A percentile compares a stretch with the other conserved stretches of the same genome.
These are phyloP conservation scores for Termitomyces bulborhizus DNA, from an alignment of 768 basidiomycete species.

Conservation along the genomic window DNA sequence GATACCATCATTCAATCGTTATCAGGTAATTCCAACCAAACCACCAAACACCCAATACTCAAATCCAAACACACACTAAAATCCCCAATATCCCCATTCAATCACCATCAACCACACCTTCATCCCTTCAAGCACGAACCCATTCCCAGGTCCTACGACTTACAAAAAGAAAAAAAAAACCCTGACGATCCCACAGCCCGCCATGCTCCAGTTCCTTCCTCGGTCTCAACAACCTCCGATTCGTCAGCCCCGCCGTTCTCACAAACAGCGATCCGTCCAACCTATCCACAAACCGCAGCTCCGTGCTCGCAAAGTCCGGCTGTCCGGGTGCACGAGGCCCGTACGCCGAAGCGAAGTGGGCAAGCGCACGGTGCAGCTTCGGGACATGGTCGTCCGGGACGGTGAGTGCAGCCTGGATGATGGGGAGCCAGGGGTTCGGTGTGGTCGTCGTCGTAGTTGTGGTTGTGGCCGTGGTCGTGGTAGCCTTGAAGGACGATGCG, in stretches of 20 bases:
- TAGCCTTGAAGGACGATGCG: conserved; percentile 24
- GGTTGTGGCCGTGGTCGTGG: conserved; percentile 1
- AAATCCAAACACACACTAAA: no score
- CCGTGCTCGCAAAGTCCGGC: conserved; percentile 23
- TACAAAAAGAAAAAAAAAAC: conserved; percentile 4
- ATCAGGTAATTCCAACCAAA: no score
- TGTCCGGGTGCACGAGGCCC: conserved; percentile 27
- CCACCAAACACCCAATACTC: no score
- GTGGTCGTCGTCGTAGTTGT: conserved; percentile 13
- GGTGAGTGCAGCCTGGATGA: conserved; percentile 44
- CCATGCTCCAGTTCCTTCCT: not conserved
- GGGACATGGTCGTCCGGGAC: conserved; percentile 49
- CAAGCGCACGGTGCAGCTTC: conserved; percentile 43
- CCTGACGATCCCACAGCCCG: conserved; percentile 4
- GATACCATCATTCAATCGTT: no score
- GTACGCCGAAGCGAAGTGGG: conserved; percentile 38
- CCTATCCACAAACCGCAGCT: conserved; percentile 44
- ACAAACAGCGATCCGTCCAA: conserved; percentile 63
- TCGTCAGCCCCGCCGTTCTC: conserved; percentile 47
- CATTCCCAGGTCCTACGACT: not conserved
- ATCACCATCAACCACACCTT: no score
- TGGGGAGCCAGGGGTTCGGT: conserved; percentile 52
- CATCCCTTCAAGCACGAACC: no score
- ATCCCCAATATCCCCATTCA: no score
- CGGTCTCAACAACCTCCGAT: conserved; percentile 23